Percentiles rank a stretch among this genome's conserved stretches.
Conservation (phyloP, 768 basidiomycete genomes). For the Boletus bicolor region DNA sequence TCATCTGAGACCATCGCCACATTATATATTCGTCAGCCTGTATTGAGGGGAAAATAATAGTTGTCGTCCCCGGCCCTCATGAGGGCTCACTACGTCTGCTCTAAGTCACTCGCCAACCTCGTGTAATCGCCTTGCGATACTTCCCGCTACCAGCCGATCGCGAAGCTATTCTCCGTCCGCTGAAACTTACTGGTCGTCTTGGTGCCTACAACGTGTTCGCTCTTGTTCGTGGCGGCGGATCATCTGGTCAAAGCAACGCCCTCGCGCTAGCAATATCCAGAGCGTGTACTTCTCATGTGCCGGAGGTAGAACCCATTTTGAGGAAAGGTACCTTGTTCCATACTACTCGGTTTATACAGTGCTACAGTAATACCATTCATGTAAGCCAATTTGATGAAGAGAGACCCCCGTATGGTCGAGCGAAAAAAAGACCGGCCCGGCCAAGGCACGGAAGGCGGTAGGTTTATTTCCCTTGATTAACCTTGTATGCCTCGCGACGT, state of each 20-base stretch:
- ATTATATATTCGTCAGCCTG: too few species aligned
- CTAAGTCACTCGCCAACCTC: too few species aligned
- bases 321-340: constrained; percentile 56
- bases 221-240: constrained; percentile 81
- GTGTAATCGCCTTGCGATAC: too few species aligned
- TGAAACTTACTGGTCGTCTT: constrained; percentile 78
- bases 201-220: constrained; percentile 82
- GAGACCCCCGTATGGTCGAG: constrained; percentile 98
- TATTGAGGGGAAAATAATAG: too few species aligned
- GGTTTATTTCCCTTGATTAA: constrained; percentile 31
- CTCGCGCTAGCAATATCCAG: constrained; percentile 74
- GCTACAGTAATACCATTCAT: not conserved
- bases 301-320: constrained; percentile 61
- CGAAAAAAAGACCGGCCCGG: constrained; percentile 92
- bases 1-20: too few species aligned
- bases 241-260: constrained; percentile 93
- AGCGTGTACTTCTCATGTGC: constrained; percentile 68
- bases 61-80: too few species aligned
- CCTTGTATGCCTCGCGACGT: not conserved
- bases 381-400: constrained; percentile 77
- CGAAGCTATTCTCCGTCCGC: constrained; percentile 76
- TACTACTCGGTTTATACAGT: not conserved
- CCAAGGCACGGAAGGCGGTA: constrained; percentile 91
- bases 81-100: too few species aligned
- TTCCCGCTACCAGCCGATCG: constrained; percentile 69